Percentiles rank a stretch among this genome's conserved stretches.
Conservation (phyloP, 306 rosid genomes). For the Dryas octopetala region DNA sequence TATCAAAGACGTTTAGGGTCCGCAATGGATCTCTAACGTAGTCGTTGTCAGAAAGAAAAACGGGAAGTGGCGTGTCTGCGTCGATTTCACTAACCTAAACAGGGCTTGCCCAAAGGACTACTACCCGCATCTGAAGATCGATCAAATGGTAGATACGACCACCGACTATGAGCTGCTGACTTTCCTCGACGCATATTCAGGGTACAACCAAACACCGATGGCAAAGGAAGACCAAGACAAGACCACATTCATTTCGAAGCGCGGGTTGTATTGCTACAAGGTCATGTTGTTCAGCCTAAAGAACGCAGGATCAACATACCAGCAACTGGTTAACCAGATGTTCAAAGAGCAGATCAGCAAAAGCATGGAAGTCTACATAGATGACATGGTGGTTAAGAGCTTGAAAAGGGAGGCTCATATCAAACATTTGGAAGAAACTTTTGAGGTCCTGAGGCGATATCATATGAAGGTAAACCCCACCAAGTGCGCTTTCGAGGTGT, state of each 20-base stretch:
- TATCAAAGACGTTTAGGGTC: too few relatives aligned
- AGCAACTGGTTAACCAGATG: background rate
- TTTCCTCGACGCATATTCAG: background rate
- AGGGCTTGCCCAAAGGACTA: background rate
- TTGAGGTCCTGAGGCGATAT: fast-evolving
- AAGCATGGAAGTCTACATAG: background rate
- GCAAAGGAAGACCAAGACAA: background rate
- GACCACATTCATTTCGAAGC: background rate
- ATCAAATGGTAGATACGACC: background rate
- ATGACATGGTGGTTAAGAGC: background rate
- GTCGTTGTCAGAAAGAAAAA: background rate
- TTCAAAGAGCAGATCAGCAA: background rate
- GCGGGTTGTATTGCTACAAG: background rate
- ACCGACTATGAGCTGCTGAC: background rate
- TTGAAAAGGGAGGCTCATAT: background rate
- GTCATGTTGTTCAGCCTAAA: background rate
- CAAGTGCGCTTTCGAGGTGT: background rate
- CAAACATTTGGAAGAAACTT: background rate
- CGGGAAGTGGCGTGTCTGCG: background rate
- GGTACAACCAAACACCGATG: background rate
- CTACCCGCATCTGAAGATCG: background rate
- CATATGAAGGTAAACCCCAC: background rate
- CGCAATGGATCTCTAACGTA: background rate
- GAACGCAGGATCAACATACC: background rate
- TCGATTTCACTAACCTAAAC: background rate